Evolutionary conservation across 2,329 filamentous ascomycete species (phyloP), one percentile per base, ranked within the genome.

Genomic region (Blastomyces parvus): DNA sequence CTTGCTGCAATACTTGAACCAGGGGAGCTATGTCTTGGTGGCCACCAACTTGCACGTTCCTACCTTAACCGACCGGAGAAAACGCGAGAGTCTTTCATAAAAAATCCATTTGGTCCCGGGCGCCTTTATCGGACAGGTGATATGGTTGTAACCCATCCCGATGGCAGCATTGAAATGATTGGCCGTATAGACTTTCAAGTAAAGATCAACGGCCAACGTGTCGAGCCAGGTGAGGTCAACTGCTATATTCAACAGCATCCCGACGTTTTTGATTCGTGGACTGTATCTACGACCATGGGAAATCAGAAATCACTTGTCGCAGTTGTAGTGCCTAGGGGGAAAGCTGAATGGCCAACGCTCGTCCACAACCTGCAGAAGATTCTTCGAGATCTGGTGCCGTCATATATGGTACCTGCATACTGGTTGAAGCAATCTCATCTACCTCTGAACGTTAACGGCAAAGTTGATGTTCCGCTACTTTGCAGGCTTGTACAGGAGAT

Each of bases 161-260:
- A 69, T 60, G 67, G 68, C 8, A 46, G 64, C 25, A 64, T 68
- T 62, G 59, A 64, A 33, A 64, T 66, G 30, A 64, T 68, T 14
- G 66, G 67, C 22, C 59, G 60, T n/a, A 59, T 59, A 38, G 63
- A 65, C 38, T 62, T 59, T 8, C 64, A 65, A 48, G 33, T 67
- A 13, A 62, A 67, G 62, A 63, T 67, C 22, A 53, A 60, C 48
- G 62, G 59, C 27, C 66, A 70, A 46, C 61, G 63, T 0, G 73
- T 81, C 27, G 79, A 83, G 17, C 68, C 82, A 1, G 65, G 67
- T 2, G 81, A 82, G 8, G 70, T 81, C 27, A 72, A 73, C 52
- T 30, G 42, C 27, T 27, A 30, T n/a, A 44, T 61, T n/a, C 40
- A 46, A 33, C 22, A 30, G 33, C 40, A 59, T 33, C 22, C 25